Percentiles rank a stretch among this genome's conserved stretches.
Conservation (phyloP, 2,329 filamentous ascomycete genomes). For the Orbilia oligospora region DNA sequence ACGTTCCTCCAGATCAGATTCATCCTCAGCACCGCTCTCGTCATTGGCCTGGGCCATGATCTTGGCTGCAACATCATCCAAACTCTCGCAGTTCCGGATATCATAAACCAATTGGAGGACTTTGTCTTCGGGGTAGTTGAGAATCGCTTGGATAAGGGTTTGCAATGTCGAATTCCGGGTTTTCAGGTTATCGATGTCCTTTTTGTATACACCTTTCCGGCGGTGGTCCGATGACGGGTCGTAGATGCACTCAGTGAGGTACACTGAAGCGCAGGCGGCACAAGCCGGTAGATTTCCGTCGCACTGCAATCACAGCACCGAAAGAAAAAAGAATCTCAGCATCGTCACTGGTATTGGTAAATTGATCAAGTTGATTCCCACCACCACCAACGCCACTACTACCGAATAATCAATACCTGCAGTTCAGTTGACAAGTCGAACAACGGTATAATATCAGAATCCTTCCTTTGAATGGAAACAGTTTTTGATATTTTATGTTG, state of each 20-base stretch:
- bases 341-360: slow-evolving; percentile 6
- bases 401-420: slow-evolving; percentile 5
- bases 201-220: slow-evolving; percentile 95
- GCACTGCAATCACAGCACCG: slow-evolving; percentile 70
- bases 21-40: slow-evolving; percentile 66
- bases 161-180: slow-evolving; percentile 89
- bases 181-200: slow-evolving; percentile 90
- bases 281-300: slow-evolving; percentile 92
- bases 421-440: slow-evolving; percentile 5
- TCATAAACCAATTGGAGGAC: slow-evolving; percentile 84
- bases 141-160: slow-evolving; percentile 90
- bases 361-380: slow-evolving; percentile 12
- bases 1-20: slow-evolving; percentile 63
- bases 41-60: slow-evolving; percentile 72
- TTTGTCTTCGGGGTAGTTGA: slow-evolving; percentile 86
- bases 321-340: slow-evolving; percentile 24
- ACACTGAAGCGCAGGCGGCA: slow-evolving; percentile 95
- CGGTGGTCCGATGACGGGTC: slow-evolving; percentile 96
- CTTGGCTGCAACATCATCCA: slow-evolving; percentile 76
- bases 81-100: slow-evolving; percentile 86
- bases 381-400: not conserved
- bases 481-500: slow-evolving; percentile 24
- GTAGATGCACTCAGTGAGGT: slow-evolving; percentile 90
- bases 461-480: not conserved
- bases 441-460: slow-evolving; percentile 11